A percentile compares a stretch with the other conserved stretches of the same genome.
phyloP scores from a whole-genome alignment of 1,139 yeast species.

The Lipomyces yarrowii region DNA sequence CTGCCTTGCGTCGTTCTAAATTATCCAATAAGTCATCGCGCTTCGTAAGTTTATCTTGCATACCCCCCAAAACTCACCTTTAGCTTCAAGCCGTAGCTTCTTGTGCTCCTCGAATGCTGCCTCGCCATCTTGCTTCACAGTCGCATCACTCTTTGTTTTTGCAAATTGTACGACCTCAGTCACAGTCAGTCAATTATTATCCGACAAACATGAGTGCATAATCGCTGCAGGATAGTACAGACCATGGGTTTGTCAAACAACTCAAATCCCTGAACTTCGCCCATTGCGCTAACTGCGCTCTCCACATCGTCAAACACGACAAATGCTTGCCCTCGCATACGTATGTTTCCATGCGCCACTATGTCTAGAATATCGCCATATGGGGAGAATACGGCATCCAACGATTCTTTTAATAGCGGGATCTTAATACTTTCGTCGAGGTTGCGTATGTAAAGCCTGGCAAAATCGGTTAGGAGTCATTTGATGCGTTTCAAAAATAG shows the following conservation, averaged over 20 bases:
- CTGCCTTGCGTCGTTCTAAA: constrained; percentile 36
- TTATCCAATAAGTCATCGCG: background rate
- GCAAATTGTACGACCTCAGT: constrained; percentile 45
- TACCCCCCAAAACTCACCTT: constrained; percentile 15
- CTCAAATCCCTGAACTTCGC: constrained; percentile 48
- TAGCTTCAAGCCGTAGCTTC: constrained; percentile 39
- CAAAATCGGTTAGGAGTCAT: background rate
- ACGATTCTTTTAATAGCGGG: constrained; percentile 52
- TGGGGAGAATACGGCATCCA: constrained; percentile 49
- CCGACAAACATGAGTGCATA: background rate
- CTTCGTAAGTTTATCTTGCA: background rate
- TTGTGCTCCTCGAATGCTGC: constrained; percentile 41
- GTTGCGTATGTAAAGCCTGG: constrained; percentile 59
- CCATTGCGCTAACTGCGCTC: constrained; percentile 55
- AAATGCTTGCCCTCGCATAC: constrained; percentile 85
- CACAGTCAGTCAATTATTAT: constrained; percentile 16
- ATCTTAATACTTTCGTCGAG: constrained; percentile 69
- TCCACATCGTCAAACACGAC: constrained; percentile 57
- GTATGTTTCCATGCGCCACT: constrained; percentile 62
- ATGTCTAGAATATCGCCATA: constrained; percentile 59
- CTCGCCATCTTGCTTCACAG: constrained; percentile 38
- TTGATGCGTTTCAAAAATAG: background rate
- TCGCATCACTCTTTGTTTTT: constrained; percentile 53
- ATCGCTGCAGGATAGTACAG: background rate
- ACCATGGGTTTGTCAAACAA: constrained; percentile 61